Conservation (phyloP, 2,329 filamentous ascomycete species). For the Phyllosticta paracitricarpa region DNA sequence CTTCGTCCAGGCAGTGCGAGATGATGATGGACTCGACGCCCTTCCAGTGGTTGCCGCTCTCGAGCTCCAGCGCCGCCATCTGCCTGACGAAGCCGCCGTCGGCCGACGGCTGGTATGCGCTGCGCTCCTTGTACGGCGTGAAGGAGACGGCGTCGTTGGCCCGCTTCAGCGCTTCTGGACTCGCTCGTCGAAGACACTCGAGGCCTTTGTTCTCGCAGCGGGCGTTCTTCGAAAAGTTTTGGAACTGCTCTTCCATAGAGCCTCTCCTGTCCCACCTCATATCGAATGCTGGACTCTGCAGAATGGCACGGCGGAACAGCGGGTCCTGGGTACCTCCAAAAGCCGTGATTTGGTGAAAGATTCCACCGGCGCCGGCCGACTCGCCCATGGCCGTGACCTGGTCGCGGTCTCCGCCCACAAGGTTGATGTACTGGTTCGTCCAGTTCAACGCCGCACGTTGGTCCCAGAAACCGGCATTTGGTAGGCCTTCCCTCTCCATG, state of each 20-base stretch:
- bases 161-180: constrained; percentile 15
- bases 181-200: constrained; percentile 21
- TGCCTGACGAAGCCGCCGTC: constrained; percentile 26
- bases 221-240: constrained; percentile 18
- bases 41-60: constrained; percentile 24
- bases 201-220: constrained; percentile 24
- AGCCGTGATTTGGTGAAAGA: constrained; percentile 41
- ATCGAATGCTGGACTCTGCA: constrained; percentile 24
- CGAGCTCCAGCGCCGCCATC: constrained; percentile 23
- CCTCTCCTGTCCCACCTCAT: constrained; percentile 16
- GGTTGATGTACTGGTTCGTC: constrained; percentile 37
- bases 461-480: constrained; percentile 33
- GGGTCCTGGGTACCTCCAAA: constrained; percentile 35
- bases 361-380: constrained; percentile 42
- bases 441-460: constrained; percentile 39
- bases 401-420: constrained; percentile 38
- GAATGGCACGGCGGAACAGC: constrained; percentile 30
- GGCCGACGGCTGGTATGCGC: constrained; percentile 24
- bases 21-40: constrained; percentile 22
- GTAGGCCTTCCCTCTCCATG: constrained; percentile 32
- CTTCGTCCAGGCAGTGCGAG: constrained; percentile 26
- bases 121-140: constrained; percentile 16
- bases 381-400: constrained; percentile 42
- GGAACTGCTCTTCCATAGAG: constrained; percentile 17
- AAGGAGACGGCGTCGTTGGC: constrained; percentile 17